Evolutionary conservation across 306 rosid genomes (phyloP), one percentile per base, ranked within the genome.

Genomic region (Lithocarpus polystachyus): DNA sequence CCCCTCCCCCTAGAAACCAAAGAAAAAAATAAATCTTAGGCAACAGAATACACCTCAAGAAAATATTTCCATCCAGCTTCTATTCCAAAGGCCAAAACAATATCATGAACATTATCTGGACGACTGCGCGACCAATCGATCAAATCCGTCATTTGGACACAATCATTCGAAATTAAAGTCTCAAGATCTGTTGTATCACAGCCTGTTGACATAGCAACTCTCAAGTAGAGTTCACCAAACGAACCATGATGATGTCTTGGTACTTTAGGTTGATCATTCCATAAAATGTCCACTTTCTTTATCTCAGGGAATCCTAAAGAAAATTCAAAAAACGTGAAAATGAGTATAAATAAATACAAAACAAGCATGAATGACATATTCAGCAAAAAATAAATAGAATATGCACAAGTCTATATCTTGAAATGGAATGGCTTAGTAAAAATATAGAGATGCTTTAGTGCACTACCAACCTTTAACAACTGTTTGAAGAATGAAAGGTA

Each of bases 41-140:
- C 31, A 75, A 83, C 57, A 73, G 77, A 77, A 83, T 85, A 26
- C 77, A 91, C 99, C 29, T 89, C 82, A 69, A 87, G 86, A 83
- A 90, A 96, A 81, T 88, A 88, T 61, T 90, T 85, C 96, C 91
- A 75, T 61, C 96, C 99, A 53, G 94, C 85, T 85, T 90, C 97
- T 26, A 95, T 87, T 83, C 99, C 99, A 80, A 80, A 82, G 48
- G 90, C 90, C 67, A 85, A 69, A 79, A 92, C 88, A 72, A 88
- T 77, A 76, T 92, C 90, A 76, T 84, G 88, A 29, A 89, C 81
- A 73, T 86, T 91, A 72, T 96, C 96, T 6, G 98, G 99, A 83
- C 89, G 99, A 88, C 98, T 91, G 31, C 96, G 93, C 26, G 94
- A 83, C 99, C 99, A 91, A 82, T 96, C 96, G 68, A 96, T 93